Evolutionary conservation across 1,284 basidiomycete genomes (phyloP).

Genomic region (Cerrena zonata): DNA sequence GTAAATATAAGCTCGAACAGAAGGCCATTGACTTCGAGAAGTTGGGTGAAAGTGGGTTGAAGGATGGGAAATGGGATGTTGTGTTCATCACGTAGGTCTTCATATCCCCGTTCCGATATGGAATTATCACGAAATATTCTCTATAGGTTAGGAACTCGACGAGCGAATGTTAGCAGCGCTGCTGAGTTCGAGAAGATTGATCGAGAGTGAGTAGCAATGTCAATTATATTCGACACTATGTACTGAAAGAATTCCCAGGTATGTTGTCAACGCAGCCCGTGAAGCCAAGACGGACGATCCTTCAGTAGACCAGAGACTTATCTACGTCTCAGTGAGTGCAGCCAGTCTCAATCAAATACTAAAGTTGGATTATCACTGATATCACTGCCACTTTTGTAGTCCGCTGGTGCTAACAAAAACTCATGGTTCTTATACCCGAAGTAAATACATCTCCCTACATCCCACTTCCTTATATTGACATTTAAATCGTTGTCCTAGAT

Average conservation of each 20-base stretch:
- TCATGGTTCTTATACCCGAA: slow-evolving; percentile 48
- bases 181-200: too few species aligned
- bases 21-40: slow-evolving; percentile 64
- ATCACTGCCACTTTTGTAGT: slow-evolving; percentile 28
- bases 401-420: slow-evolving; percentile 39
- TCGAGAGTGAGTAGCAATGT: too few species aligned
- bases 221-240: background rate
- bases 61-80: slow-evolving; percentile 58
- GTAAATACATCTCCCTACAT: slow-evolving; percentile 25
- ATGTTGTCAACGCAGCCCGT: slow-evolving; percentile 65
- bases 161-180: too few species aligned
- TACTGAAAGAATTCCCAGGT: slow-evolving; percentile 43
- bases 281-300: slow-evolving; percentile 50
- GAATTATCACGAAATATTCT: too few species aligned
- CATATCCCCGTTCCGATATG: background rate
- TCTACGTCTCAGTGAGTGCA: slow-evolving; percentile 68
- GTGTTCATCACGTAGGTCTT: slow-evolving; percentile 54
- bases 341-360: slow-evolving; percentile 8
- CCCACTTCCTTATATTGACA: slow-evolving; percentile 1
- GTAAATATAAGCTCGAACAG: slow-evolving; percentile 53
- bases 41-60: slow-evolving; percentile 43
- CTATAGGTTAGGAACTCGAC: too few species aligned
- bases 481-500: slow-evolving; percentile 32
- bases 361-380: slow-evolving; percentile 4
- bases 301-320: slow-evolving; percentile 44